Conservation (phyloP, 129 eudicot species). For the Deinandra increscens region DNA sequence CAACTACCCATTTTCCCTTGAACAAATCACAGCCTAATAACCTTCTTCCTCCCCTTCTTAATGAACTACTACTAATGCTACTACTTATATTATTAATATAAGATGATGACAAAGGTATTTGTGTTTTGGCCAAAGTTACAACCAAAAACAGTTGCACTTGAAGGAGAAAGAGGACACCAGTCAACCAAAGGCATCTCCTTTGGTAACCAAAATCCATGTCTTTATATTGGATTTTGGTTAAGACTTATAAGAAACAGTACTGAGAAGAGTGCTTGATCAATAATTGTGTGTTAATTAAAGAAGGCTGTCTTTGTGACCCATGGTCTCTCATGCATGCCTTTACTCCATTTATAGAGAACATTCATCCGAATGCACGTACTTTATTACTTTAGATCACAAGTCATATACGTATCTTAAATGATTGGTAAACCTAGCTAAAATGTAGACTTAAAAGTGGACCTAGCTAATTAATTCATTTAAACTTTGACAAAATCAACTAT, state of each 20-base stretch:
- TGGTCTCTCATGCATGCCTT: slow-evolving; percentile 31
- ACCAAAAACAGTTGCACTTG: slow-evolving; percentile 24
- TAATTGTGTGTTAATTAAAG: slow-evolving; percentile 10
- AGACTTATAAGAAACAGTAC: not conserved
- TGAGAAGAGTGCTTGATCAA: slow-evolving; percentile 16
- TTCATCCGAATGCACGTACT: slow-evolving; percentile 25
- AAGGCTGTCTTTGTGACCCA: slow-evolving; percentile 29
- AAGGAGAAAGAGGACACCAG: slow-evolving; percentile 20
- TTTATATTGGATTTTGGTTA: slow-evolving; percentile 36
- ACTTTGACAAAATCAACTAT: not conserved
- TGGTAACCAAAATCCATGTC: slow-evolving; percentile 27
- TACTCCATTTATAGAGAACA: slow-evolving; percentile 15
- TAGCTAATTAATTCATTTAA: not conserved
- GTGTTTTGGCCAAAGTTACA: slow-evolving; percentile 22
- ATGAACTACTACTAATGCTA: slow-evolving; percentile 9
- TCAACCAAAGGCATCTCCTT: slow-evolving; percentile 29
- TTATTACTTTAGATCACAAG: not conserved
- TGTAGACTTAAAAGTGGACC: not conserved
- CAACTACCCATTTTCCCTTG: slow-evolving; percentile 76
- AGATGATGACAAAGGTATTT: slow-evolving; percentile 28
- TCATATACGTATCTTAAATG: not conserved
- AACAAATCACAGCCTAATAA: slow-evolving; percentile 56
- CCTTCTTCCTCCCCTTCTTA: slow-evolving; percentile 32
- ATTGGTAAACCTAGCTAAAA: not conserved
- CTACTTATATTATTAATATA: slow-evolving; percentile 8